A percentile compares a stretch with the other conserved stretches of the same genome.
Evolutionary conservation across 225 moss, liverwort and hornwort genomes (phyloP).

Genomic region (Bryum argenteum): DNA sequence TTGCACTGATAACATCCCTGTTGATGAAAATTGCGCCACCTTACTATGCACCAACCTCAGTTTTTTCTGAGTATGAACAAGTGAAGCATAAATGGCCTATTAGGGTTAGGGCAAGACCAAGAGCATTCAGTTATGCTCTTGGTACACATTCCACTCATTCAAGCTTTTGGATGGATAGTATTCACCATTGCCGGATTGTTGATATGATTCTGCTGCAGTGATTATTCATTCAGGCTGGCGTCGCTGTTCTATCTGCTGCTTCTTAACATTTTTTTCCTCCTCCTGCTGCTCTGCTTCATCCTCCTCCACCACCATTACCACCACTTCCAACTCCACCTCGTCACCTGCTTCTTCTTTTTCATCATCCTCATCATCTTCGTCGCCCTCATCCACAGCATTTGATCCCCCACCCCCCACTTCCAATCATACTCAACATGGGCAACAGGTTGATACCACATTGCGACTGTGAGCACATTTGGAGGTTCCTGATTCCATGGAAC

Average conservation of each 20-base stretch:
- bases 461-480: too few species aligned
- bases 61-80: too few species aligned
- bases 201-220: background rate
- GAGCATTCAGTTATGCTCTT: background rate
- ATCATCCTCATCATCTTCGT: constrained; percentile 34
- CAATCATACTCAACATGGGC: background rate
- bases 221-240: constrained; percentile 22
- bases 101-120: background rate
- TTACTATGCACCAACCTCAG: too few species aligned
- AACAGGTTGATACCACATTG: too few species aligned
- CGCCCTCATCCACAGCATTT: constrained; percentile 28
- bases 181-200: background rate
- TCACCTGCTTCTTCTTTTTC: constrained; percentile 37
- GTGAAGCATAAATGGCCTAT: too few species aligned
- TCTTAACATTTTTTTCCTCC: constrained; percentile 44
- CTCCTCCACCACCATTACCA: constrained; percentile 44
- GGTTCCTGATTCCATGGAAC: too few species aligned
- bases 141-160: background rate
- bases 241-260: constrained; percentile 37
- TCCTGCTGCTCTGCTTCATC: constrained; percentile 45
- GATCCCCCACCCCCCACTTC: background rate
- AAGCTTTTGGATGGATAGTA: too few species aligned
- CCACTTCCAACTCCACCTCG: constrained; percentile 40
- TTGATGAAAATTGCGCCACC: too few species aligned
- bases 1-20: too few species aligned